phyloP scores from a whole-genome alignment of 2,329 filamentous ascomycete genomes.

The Trichoderma semiorbis region DNA sequence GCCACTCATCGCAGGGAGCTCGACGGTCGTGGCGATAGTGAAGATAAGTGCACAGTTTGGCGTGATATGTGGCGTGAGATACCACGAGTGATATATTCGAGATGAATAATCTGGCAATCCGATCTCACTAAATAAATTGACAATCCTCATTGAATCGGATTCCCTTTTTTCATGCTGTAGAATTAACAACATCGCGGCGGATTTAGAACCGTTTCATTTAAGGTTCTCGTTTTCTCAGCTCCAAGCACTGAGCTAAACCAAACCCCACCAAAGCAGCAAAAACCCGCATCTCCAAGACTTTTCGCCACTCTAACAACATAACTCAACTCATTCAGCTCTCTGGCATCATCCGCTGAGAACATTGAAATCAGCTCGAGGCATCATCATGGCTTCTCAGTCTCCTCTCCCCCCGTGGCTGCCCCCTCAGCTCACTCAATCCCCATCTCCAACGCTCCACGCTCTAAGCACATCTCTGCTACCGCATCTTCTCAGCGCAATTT shows the following conservation, averaged over 20 bases:
- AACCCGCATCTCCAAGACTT: not conserved
- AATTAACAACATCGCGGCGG: not conserved
- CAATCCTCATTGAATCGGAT: not conserved
- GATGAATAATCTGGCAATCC: not conserved
- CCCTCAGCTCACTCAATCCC: not conserved
- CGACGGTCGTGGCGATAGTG: not conserved
- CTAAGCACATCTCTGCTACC: slow-evolving; percentile 48
- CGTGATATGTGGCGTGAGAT: not conserved
- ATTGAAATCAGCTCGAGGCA: not conserved
- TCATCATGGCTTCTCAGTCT: not conserved
- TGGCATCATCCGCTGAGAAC: not conserved
- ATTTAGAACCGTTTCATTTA: not conserved
- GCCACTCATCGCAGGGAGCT: not conserved
- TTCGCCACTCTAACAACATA: not conserved
- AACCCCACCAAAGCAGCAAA: slow-evolving; percentile 10
- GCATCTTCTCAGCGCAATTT: slow-evolving; percentile 43
- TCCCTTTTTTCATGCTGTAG: not conserved
- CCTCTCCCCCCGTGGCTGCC: not conserved
- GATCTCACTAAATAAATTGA: not conserved
- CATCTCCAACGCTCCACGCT: slow-evolving; percentile 23
- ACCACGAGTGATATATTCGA: not conserved
- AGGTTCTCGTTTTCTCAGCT: not conserved
- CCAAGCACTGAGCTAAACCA: not conserved
- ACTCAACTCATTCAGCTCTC: not conserved
- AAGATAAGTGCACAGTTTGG: not conserved